Conservation (phyloP, 1,139 yeast species). For the Blastobotrys indianensis region DNA sequence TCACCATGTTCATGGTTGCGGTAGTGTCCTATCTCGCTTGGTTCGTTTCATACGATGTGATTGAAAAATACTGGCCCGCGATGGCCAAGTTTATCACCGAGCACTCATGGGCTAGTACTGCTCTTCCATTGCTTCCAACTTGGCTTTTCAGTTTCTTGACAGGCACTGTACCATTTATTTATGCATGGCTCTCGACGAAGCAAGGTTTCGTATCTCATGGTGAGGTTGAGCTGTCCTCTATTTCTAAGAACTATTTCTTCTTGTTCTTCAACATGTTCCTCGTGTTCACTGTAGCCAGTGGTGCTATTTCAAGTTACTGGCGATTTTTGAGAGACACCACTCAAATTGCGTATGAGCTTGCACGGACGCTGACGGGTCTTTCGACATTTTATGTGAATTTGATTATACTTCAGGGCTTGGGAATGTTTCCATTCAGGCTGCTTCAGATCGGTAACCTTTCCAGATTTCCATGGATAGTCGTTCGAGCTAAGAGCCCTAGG, state of each 20-base stretch:
- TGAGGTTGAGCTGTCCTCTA: conserved; percentile 72
- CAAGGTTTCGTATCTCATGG: conserved; percentile 80
- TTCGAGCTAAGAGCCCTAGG: conserved; percentile 59
- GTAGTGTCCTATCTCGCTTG: conserved; percentile 74
- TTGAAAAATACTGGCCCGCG: conserved; percentile 65
- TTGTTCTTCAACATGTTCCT: conserved; percentile 79
- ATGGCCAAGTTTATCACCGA: conserved; percentile 57
- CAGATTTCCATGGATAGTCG: conserved; percentile 53
- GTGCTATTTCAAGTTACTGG: conserved; percentile 53
- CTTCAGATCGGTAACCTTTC: conserved; percentile 62
- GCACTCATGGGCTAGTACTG: conserved; percentile 52
- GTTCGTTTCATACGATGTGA: conserved; percentile 61
- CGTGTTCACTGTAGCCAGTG: conserved; percentile 77
- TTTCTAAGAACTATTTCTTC: conserved; percentile 76
- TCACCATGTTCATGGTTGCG: conserved; percentile 61
- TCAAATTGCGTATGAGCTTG: conserved; percentile 70
- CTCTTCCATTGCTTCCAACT: conserved; percentile 72
- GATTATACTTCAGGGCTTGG: conserved; percentile 76
- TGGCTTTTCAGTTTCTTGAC: conserved; percentile 70
- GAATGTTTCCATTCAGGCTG: conserved; percentile 74
- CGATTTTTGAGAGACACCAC: conserved; percentile 71
- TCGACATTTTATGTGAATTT: conserved; percentile 78
- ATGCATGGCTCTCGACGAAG: conserved; percentile 56
- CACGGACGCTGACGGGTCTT: conserved; percentile 61
- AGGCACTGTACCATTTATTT: conserved; percentile 67